A percentile compares a stretch with the other conserved stretches of the same genome.
These are phyloP conservation scores for Alloteropsis semialata DNA, from an alignment of 176 grass and related monocot genomes.

Conservation along the genomic window DNA sequence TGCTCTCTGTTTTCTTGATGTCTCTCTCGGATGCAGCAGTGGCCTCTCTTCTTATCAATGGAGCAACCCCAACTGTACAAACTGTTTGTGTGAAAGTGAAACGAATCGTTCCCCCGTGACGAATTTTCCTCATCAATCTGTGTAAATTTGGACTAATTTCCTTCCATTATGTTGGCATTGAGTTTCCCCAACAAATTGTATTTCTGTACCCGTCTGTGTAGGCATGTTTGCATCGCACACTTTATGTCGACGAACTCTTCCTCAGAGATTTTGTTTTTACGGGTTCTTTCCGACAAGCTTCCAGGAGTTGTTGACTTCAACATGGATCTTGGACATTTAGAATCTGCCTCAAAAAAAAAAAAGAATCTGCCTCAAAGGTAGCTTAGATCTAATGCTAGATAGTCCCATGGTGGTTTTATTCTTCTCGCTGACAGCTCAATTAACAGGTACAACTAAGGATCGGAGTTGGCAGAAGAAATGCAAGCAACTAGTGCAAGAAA, in stretches of 20 bases:
- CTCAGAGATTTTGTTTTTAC: not conserved
- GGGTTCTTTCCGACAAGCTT: conserved; percentile 93
- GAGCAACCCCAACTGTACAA: no score
- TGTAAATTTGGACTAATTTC: conserved; percentile 2
- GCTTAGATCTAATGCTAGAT: conserved; percentile 21
- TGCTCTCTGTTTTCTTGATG: not conserved
- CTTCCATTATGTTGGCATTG: not conserved
- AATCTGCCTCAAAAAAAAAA: conserved; percentile 84
- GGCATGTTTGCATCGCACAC: not conserved
- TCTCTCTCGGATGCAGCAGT: not conserved
- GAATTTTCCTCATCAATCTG: no score
- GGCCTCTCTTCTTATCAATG: no score
- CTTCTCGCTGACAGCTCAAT: conserved; percentile 18
- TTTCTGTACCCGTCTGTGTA: not conserved
- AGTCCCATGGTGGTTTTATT: conserved; percentile 1
- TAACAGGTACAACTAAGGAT: conserved; percentile 91
- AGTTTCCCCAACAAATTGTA: not conserved
- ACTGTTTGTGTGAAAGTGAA: no score
- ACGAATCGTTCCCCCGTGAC: no score
- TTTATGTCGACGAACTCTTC: conserved; percentile 22
- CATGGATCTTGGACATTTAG: conserved; percentile 72
- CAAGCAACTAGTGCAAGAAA: conserved; percentile 51
- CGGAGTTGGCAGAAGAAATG: conserved; percentile 89
- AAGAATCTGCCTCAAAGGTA: conserved; percentile 88
- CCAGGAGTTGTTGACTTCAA: conserved; percentile 95